Base-by-base conservation (phyloP, 169 alveolate species). In the Besnoitia besnoiti region DNA sequence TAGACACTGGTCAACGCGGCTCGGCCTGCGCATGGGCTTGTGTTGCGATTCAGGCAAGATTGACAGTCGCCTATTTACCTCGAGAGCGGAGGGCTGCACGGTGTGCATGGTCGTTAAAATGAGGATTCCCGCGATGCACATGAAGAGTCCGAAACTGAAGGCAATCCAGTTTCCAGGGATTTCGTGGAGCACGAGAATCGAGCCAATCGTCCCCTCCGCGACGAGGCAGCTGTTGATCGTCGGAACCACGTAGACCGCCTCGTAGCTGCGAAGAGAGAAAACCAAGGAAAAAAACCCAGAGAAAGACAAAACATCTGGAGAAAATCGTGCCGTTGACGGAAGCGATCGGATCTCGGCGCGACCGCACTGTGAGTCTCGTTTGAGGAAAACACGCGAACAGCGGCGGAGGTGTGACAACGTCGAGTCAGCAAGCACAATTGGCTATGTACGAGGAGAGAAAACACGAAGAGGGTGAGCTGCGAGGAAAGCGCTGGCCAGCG, bases 231-330 rank as follows among this genome's bases (percentile, higher is more conserved):
- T 91, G 67, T 91, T 91, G 51, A 77, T 91, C 0, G 89, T 85
- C 30, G 94, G 94, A 24, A 91, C 75, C 39, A 91, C 94, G 42
- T 84, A 91, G n/a, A 82, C 75, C n/a, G 94, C 94, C 47, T 82
- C 90, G 84, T 75, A 91, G 37, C 94, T 91, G 91, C 55, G 5
- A 55, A 3, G 67, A n/a, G n/a, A n/a, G 21, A 73, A 73, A 7
- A 37, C 14, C 8, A 30, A 7, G 21, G 46, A 73, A 30, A 73
- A 19, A n/a, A 1, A 5, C 8, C 5, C 82, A 10, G 44, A 1
- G 46, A 30, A 37, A 73, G 21, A 14, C 55, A 14, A 49, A 14
- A 14, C 55, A 49, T 14, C 55, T 5, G 55, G 14, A 5, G 14
- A 49, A 14, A 5, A 14, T 5, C 24, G 55, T 49, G 55, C 5